Evolutionary conservation across 768 basidiomycete species (phyloP).

Genomic region (Lenzites betulinus): DNA sequence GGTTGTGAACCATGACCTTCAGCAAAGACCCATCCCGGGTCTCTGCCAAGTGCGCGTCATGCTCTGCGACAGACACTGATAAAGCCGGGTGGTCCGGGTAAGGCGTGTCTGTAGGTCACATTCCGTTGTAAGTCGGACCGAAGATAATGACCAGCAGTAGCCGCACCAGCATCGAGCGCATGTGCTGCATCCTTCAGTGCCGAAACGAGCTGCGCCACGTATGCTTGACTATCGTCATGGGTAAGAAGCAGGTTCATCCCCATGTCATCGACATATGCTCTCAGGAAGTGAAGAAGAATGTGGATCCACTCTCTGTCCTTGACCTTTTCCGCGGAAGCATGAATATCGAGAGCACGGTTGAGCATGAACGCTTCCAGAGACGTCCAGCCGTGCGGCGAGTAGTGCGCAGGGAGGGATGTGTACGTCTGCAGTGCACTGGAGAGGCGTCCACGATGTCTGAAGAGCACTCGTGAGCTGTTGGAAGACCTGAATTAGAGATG

Average conservation of each 20-base stretch:
- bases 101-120: constrained; percentile 53
- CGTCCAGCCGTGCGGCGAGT: constrained; percentile 80
- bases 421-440: constrained; percentile 68
- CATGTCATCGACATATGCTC: constrained; percentile 59
- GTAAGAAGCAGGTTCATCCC: constrained; percentile 56
- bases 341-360: constrained; percentile 69
- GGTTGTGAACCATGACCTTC: constrained; percentile 61
- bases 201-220: constrained; percentile 53
- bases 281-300: constrained; percentile 74
- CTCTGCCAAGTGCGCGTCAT: constrained; percentile 52
- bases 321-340: constrained; percentile 54
- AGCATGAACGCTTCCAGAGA: constrained; percentile 81
- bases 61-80: constrained; percentile 46
- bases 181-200: constrained; percentile 51
- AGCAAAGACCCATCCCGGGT: constrained; percentile 68
- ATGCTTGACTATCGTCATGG: constrained; percentile 50
- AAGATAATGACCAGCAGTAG: neutral
- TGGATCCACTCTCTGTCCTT: constrained; percentile 82
- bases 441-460: constrained; percentile 68
- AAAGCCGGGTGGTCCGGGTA: constrained; percentile 73
- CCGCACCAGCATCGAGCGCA: constrained; percentile 55
- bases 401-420: constrained; percentile 82
- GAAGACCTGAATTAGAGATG: neutral
- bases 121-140: neutral
- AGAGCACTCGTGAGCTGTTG: neutral